Conservation (phyloP, 768 basidiomycete species). For the Pluteus cervinus region DNA sequence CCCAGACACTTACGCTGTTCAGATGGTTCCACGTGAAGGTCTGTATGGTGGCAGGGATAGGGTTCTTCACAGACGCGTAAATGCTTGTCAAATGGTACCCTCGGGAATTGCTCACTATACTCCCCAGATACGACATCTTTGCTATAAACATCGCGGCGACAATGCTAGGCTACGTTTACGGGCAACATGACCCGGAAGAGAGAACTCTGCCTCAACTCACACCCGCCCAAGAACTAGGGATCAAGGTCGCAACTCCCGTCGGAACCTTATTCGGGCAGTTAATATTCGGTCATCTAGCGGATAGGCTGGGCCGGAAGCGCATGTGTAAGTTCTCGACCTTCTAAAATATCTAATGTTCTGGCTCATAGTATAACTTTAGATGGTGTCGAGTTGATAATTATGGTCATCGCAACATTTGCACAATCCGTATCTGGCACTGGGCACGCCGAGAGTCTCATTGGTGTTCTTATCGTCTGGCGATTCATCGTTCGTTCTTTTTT, state of each 20-base stretch:
- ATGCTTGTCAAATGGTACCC: too few relatives aligned
- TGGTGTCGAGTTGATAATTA: slow-evolving; percentile 46
- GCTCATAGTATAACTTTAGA: slow-evolving; percentile 20
- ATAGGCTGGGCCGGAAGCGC: slow-evolving; percentile 44
- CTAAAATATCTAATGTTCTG: background rate
- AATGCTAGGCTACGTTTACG: slow-evolving; percentile 59
- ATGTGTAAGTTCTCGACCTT: slow-evolving; percentile 33
- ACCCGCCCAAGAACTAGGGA: slow-evolving; percentile 43
- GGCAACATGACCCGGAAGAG: too few relatives aligned
- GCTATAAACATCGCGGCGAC: slow-evolving; percentile 55
- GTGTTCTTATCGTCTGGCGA: slow-evolving; percentile 55
- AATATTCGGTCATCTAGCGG: slow-evolving; percentile 50
- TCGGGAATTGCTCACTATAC: too few relatives aligned
- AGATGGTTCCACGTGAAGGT: background rate
- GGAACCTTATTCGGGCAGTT: slow-evolving; percentile 47
- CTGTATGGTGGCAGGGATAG: slow-evolving; percentile 35
- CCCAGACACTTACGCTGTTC: too few relatives aligned
- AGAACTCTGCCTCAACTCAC: slow-evolving; percentile 12
- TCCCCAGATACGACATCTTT: slow-evolving; percentile 47
- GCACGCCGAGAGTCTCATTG: slow-evolving; percentile 43
- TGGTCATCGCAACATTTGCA: slow-evolving; percentile 48
- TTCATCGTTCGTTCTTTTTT: too few relatives aligned
- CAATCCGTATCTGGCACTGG: slow-evolving; percentile 47
- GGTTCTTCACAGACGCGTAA: slow-evolving; percentile 66
- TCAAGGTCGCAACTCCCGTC: slow-evolving; percentile 46